Conservation (phyloP, 2,329 filamentous ascomycete genomes). For the Penicillium sp. region DNA sequence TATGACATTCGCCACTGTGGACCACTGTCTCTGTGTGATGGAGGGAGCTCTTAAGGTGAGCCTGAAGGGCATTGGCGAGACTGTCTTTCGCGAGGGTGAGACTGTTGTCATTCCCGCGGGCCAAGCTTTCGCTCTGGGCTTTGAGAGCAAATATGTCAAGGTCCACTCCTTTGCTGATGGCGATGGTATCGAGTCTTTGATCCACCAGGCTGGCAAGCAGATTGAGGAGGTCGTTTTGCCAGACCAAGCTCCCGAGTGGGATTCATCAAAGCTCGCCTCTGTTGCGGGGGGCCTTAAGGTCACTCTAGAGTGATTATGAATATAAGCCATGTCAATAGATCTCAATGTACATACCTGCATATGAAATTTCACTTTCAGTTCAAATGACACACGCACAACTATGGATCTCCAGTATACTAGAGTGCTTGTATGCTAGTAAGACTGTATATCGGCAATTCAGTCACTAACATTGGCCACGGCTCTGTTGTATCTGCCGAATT, state of each 20-base stretch:
- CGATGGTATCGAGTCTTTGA: constrained; percentile 53
- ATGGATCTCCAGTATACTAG: not conserved
- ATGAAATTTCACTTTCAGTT: not conserved
- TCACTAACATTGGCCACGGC: not conserved
- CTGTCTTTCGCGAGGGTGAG: constrained; percentile 51
- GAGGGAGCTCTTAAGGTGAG: constrained; percentile 53
- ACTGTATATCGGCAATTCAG: not conserved
- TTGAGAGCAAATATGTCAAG: constrained; percentile 53
- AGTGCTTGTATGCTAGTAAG: not conserved
- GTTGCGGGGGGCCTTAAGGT: constrained; percentile 28
- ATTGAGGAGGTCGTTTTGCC: constrained; percentile 46
- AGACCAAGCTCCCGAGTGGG: constrained; percentile 36
- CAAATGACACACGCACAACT: not conserved
- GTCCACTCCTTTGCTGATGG: constrained; percentile 56
- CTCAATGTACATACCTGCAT: constrained; percentile 9
- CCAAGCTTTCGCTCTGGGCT: constrained; percentile 50
- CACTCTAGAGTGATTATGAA: constrained; percentile 4
- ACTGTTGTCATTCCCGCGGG: constrained; percentile 55
- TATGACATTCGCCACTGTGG: constrained; percentile 52
- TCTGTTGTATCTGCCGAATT: not conserved
- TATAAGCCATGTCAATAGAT: not conserved
- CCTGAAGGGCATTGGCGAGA: constrained; percentile 42
- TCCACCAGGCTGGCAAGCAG: constrained; percentile 44
- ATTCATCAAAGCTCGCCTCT: constrained; percentile 25
- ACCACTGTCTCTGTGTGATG: constrained; percentile 57